Evolutionary conservation across 257 asterid species (phyloP), one percentile per base, ranked within the genome.

Genomic region (Ilex asprella): DNA sequence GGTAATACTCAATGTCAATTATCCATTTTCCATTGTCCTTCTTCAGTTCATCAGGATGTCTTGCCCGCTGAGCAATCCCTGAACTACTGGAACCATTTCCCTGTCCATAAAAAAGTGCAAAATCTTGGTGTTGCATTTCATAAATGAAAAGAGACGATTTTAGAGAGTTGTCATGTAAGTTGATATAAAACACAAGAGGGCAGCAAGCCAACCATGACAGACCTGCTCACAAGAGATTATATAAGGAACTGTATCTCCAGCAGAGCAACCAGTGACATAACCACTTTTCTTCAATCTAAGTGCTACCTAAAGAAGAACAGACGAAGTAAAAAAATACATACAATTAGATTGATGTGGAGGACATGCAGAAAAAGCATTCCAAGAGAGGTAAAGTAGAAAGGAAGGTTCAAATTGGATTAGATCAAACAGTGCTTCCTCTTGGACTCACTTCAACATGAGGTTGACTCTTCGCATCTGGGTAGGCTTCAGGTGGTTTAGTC

Each of bases 51-150:
- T 89, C 97, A 13, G 99, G 97, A 79, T 93, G 99, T 61, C 95
- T 93, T 60, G 99, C 99, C 61, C 99, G 91, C 76, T 82, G 97
- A 67, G 99, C 89, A 75, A 93, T 93, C 55, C 99, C 99, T 10
- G 95, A 80, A 71, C 78, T 58, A 66, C 81, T 66, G n/a, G 87
- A 79, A 64, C 81, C 83, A 69, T 67, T 81, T 66, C 91, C 99
- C 99, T 93, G 65, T 53, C 70, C 63, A 64, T 53, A 65, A 39
- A 63, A 59, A 47, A 1, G 60, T 60, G 69, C 60, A 59, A 69
- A 62, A 54, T 47, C 43, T 60, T 67, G 58, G 9, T 15, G 30
- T 53, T 15, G 10, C 10, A 14, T 53, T 53, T 53, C 57, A 4
- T 14, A n/a, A 10, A 16, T 15, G 30, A 15, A 3, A 35, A 35